Percentiles rank a stretch among this genome's conserved stretches.
phyloP scores from a whole-genome alignment of 257 asterid species.

The Solanum clarkiae region DNA sequence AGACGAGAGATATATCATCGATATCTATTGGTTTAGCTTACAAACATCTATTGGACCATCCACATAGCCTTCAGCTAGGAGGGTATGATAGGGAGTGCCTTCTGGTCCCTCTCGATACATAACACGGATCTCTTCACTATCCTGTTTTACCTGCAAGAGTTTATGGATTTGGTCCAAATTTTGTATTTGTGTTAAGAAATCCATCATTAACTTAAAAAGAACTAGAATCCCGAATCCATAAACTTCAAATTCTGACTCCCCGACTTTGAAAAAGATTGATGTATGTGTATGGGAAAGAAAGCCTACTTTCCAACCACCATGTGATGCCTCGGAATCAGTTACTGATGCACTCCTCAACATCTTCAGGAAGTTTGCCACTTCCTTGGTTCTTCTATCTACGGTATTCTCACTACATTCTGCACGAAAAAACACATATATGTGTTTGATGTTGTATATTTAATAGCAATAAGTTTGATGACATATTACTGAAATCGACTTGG shows the following conservation, averaged over 20 bases:
- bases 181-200: not conserved
- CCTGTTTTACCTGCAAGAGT: slow-evolving; percentile 55
- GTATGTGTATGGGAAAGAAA: not conserved
- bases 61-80: slow-evolving; percentile 81
- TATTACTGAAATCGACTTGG: not conserved
- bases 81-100: slow-evolving; percentile 73
- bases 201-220: not conserved
- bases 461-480: not conserved
- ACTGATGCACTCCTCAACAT: slow-evolving; percentile 75
- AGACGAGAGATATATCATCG: not conserved
- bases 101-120: slow-evolving; percentile 93
- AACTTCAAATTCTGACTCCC: not conserved
- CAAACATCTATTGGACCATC: slow-evolving; percentile 91
- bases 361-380: slow-evolving; percentile 47
- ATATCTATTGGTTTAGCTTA: slow-evolving; percentile 28
- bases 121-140: slow-evolving; percentile 72
- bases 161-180: not conserved
- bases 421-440: slow-evolving; percentile 2
- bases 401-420: slow-evolving; percentile 39
- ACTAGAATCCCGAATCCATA: not conserved
- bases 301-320: slow-evolving; percentile 64
- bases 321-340: slow-evolving; percentile 22
- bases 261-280: not conserved
- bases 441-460: not conserved
- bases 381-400: slow-evolving; percentile 55